Base-by-base conservation (phyloP, 768 basidiomycete species). In the Suillus americanus region DNA sequence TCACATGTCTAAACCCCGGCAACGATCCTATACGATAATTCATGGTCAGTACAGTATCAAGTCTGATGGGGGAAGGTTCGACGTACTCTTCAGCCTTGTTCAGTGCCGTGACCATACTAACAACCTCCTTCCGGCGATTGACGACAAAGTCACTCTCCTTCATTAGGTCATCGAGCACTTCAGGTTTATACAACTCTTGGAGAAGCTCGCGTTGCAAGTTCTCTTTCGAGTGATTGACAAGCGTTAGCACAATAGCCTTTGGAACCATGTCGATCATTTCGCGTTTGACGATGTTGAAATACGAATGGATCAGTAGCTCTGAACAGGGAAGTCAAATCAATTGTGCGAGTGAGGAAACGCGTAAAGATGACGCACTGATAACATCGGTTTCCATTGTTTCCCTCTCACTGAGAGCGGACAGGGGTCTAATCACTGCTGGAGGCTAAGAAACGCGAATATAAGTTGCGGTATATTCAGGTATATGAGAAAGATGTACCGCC, bases 241-340 rank as follows among this genome's bases (percentile, higher is more conserved):
- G 87, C 18, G 94, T 98, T 67, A 92, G 80, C 12, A 91, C 88
- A 74, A 97, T 94, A 20, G 94, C 94, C 78, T 99, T 99, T 9
- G 97, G 97, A 30, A 99, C 93, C 95, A 97, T 97, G 78, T 99
- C 97, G 72, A 99, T 99, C 92, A 99, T 95, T 79, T 98, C 97
- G 64, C 96, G 90, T 81, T 99, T 99, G 62, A 98, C 94, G 68
- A 98, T 95, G 80, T 97, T 95, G 84, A 92, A 98, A 79, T 98
- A 98, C 5, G 95, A 97, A 75, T 92, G 86, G 71, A 99, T 99
- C 73, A 99, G 88, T 55, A 98, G 85, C 78, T 99, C 95, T 96
- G 73, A 37, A 46, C 14, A 12, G 51, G 55, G 6, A 67, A 37
- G 43, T 38, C 41, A 20, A 46, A n/a, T 70, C 20, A 64, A 60